Conservation (phyloP, 768 basidiomycete species). For the Mycena leptocephala region DNA sequence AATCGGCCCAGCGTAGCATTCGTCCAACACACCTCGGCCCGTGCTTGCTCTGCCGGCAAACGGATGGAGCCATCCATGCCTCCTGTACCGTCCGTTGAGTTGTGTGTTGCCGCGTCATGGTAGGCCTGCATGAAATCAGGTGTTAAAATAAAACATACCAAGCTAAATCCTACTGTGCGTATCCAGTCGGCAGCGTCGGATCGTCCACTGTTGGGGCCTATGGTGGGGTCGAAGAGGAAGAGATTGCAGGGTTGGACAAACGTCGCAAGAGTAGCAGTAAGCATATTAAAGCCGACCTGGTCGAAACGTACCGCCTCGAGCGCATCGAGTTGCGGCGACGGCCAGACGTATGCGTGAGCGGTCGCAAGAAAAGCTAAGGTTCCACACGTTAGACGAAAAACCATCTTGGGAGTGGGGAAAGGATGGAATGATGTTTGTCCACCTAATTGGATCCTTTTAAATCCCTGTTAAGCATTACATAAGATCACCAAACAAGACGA, state of each 20-base stretch:
- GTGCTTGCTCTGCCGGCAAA: conserved; percentile 33
- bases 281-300: conserved; percentile 3
- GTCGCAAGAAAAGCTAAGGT: neutral
- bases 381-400: neutral
- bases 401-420: conserved; percentile 15
- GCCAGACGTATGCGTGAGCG: conserved; percentile 12
- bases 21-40: neutral
- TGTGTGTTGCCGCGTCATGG: conserved; percentile 45
- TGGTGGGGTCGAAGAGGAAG: conserved; percentile 1
- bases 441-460: conserved; percentile 11
- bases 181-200: conserved; percentile 12
- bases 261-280: neutral
- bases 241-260: conserved; percentile 17
- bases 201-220: neutral
- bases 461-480: conserved; percentile 7
- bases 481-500: conserved; percentile 5
- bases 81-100: conserved; percentile 40
- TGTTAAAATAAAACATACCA: neutral
- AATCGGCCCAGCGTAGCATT: neutral
- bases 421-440: conserved; percentile 15
- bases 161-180: conserved; percentile 2
- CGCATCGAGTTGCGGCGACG: conserved; percentile 21
- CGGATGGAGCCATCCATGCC: conserved; percentile 46
- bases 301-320: conserved; percentile 20
- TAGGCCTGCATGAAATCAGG: conserved; percentile 31